phyloP scores from a whole-genome alignment of 129 eudicot species.

The Saposhnikovia divaricata region DNA sequence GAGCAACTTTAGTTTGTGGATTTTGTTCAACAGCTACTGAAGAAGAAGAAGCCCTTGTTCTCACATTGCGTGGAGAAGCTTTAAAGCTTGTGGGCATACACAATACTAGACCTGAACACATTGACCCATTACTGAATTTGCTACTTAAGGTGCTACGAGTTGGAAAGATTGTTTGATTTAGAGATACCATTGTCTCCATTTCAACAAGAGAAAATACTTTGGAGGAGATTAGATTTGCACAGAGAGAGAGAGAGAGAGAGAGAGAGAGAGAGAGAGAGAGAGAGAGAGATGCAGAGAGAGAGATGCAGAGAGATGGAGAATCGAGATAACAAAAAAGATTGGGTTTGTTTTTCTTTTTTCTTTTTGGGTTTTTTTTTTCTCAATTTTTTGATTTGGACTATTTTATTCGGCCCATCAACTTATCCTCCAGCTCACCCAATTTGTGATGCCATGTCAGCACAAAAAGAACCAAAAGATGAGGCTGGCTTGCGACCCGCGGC shows the following conservation, averaged over 20 bases:
- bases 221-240: slow-evolving; percentile 5
- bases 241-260: slow-evolving; percentile 2
- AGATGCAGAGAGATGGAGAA: not conserved
- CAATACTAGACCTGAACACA: slow-evolving; percentile 28
- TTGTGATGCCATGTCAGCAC: not conserved
- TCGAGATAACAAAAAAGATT: not conserved
- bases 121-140: slow-evolving; percentile 26
- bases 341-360: slow-evolving; percentile 6
- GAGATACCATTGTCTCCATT: slow-evolving; percentile 36
- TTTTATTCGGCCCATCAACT: slow-evolving; percentile 21
- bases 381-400: not conserved
- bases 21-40: slow-evolving; percentile 62
- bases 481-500: not conserved
- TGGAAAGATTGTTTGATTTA: slow-evolving; percentile 30
- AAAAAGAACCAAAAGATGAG: not conserved
- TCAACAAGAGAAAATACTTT: not conserved
- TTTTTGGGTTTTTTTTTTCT: not conserved
- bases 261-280: not conserved
- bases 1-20: slow-evolving; percentile 47
- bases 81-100: slow-evolving; percentile 20
- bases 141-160: not conserved
- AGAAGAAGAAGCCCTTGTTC: slow-evolving; percentile 12
- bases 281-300: slow-evolving; percentile 2
- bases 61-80: not conserved
- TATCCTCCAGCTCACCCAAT: slow-evolving; percentile 40